Evolutionary conservation across 2,329 filamentous ascomycete species (phyloP), one percentile per base, ranked within the genome.

Genomic region (Cercospora beticola): DNA sequence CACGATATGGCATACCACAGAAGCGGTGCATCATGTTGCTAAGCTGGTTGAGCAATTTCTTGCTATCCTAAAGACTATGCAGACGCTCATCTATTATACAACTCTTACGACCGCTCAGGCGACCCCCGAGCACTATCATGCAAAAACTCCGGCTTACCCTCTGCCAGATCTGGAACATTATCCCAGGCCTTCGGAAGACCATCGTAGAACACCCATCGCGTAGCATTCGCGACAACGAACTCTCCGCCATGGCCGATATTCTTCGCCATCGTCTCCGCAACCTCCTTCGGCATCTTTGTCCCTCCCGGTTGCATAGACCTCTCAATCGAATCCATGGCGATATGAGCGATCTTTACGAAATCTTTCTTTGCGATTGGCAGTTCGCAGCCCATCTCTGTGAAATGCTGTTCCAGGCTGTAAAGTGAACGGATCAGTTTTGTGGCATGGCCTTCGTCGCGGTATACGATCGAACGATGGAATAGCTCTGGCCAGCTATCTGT

Each of bases 201-300:
- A 23, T 58, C 49, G 23, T 64, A 64, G 31, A 64, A 64, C n/a
- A 64, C 62, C 62, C 62, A 64, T 36, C 62, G 21, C n/a, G 62
- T 64, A 12, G 21, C 43, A 40, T 64, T 64, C 3, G 46, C 52
- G 5, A 64, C 46, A 2, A 64, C 62, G 23, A 64, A 56, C 21
- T 64, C 62, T 18, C 62, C 62, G 2, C 62, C 62, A 56, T 56
- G 30, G 5, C 62, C 62, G 12, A 64, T 58, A 4, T 23, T 36
- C 26, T 58, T 57, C 5, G 52, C 46, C 49, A 56, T 58, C 30
- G 16, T 49, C 10, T 64, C 46, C 2, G 62, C 62, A 26, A 58
- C 52, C 2, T 57, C 14, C n/a, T 56, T 43, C 4, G 46, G 28
- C 46, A 64, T 64, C 62, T 56, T 56, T 9, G 62, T 64, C 26